These are phyloP conservation scores for Globisporangium paroecandrum DNA, from an alignment of 352 stramenopile genomes.

Conservation along the genomic window DNA sequence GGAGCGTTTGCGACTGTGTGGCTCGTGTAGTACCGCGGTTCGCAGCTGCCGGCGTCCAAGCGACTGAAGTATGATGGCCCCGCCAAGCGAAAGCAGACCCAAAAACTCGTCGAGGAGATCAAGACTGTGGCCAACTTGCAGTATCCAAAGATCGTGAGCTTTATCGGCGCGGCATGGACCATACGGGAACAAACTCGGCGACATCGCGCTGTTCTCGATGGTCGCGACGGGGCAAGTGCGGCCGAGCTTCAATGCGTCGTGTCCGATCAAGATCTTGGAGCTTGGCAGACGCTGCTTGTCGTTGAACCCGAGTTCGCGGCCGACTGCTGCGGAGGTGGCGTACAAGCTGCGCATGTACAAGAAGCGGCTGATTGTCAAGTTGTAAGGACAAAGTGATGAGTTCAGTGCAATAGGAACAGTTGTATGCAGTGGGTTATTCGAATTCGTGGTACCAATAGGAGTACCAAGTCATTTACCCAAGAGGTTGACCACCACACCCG, in stretches of 20 bases:
- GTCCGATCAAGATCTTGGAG: conserved; percentile 10
- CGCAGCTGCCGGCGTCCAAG: conserved; percentile 22
- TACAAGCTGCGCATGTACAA: conserved; percentile 3
- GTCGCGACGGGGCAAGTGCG: neutral
- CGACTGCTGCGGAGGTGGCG: neutral
- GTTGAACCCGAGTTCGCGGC: neutral
- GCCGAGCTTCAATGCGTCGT: neutral
- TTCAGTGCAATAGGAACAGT: no score
- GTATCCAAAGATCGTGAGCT: conserved; percentile 43
- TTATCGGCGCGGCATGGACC: conserved; percentile 43
- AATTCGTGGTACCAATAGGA: no score
- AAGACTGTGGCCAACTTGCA: conserved; percentile 44
- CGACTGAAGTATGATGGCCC: conserved; percentile 33
- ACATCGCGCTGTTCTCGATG: conserved; percentile 2
- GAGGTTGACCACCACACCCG: no score
- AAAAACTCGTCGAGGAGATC: conserved; percentile 53
- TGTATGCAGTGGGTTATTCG: no score
- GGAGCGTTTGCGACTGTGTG: conserved; percentile 10
- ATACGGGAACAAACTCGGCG: conserved; percentile 1
- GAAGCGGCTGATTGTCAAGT: conserved; percentile 7
- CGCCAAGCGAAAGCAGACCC: conserved; percentile 26
- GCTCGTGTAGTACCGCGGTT: conserved; percentile 4
- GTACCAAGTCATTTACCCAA: no score
- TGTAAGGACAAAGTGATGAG: neutral
- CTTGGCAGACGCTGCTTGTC: neutral